These are phyloP conservation scores for Cytospora leucostoma DNA, from an alignment of 2,329 filamentous ascomycete genomes.

Conservation along the genomic window DNA sequence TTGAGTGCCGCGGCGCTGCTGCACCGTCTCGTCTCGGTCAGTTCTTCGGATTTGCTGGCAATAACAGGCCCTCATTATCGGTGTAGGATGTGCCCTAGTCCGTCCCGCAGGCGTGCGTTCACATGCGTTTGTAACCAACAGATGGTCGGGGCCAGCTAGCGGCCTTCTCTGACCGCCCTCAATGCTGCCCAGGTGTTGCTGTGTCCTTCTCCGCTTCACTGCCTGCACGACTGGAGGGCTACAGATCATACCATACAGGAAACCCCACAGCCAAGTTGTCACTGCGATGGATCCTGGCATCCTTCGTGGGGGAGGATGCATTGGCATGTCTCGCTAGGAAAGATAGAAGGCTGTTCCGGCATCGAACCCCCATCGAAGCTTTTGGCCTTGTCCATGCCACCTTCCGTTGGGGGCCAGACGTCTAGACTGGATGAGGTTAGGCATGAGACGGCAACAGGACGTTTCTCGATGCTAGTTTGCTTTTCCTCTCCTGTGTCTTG, in stretches of 20 bases:
- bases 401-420: constrained; percentile 4
- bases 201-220: constrained; percentile 12
- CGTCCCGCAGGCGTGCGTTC: background rate
- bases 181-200: background rate
- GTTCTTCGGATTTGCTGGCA: background rate
- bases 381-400: constrained; percentile 11
- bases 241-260: constrained; percentile 16
- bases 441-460: constrained; percentile 10
- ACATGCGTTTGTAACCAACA: background rate
- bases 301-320: constrained; percentile 19
- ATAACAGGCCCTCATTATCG: background rate
- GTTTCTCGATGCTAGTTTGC: constrained; percentile 6
- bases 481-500: constrained; percentile 16
- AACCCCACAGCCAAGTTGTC: constrained; percentile 15
- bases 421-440: constrained; percentile 15
- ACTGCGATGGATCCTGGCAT: constrained; percentile 8
- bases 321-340: constrained; percentile 8
- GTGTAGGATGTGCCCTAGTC: background rate
- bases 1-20: background rate
- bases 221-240: constrained; percentile 13
- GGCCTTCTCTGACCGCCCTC: constrained; percentile 19
- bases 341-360: constrained; percentile 17
- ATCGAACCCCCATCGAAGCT: constrained; percentile 19
- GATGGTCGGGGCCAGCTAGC: constrained; percentile 11
- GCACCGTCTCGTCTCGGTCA: background rate